Evolutionary conservation across 169 alveolate genomes (phyloP).

Genomic region (Perkinsus marinus): DNA sequence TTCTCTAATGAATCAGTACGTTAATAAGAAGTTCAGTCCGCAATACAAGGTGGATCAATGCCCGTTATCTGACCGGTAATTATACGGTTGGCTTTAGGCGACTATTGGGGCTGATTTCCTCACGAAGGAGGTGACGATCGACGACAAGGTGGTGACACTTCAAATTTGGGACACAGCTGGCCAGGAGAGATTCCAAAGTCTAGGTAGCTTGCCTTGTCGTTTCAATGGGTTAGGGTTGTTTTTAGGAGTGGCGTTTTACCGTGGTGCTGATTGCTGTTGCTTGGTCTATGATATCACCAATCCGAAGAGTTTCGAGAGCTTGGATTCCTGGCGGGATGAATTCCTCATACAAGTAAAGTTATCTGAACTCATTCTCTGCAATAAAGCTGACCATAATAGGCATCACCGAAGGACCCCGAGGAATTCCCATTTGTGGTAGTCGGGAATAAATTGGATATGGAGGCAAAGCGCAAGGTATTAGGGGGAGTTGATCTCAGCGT

Average conservation of each 20-base stretch:
- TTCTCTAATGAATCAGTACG: constrained; percentile 93
- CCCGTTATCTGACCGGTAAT: neutral
- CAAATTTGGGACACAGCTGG: constrained; percentile 98
- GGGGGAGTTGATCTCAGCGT: neutral
- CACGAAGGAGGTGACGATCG: constrained; percentile 88
- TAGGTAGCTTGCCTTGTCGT: constrained; percentile 32
- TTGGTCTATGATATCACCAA: constrained; percentile 85
- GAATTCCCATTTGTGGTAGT: constrained; percentile 85
- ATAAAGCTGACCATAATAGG: neutral
- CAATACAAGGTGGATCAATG: constrained; percentile 77
- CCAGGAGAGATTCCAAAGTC: constrained; percentile 91
- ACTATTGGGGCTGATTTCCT: constrained; percentile 95
- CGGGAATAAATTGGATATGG: constrained; percentile 93
- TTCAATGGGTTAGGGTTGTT: neutral
- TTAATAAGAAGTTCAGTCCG: constrained; percentile 81
- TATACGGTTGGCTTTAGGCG: neutral
- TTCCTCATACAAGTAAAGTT: constrained; percentile 72
- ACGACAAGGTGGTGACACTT: constrained; percentile 84
- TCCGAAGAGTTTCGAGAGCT: constrained; percentile 76
- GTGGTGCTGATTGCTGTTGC: constrained; percentile 99
- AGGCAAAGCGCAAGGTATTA: constrained; percentile 66
- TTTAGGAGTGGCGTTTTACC: constrained; percentile 85
- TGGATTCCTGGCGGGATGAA: constrained; percentile 92
- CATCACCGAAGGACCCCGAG: constrained; percentile 79
- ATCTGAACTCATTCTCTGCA: neutral